phyloP scores from a whole-genome alignment of 192 early-diverging fungal species.

The Linnemannia exigua region DNA sequence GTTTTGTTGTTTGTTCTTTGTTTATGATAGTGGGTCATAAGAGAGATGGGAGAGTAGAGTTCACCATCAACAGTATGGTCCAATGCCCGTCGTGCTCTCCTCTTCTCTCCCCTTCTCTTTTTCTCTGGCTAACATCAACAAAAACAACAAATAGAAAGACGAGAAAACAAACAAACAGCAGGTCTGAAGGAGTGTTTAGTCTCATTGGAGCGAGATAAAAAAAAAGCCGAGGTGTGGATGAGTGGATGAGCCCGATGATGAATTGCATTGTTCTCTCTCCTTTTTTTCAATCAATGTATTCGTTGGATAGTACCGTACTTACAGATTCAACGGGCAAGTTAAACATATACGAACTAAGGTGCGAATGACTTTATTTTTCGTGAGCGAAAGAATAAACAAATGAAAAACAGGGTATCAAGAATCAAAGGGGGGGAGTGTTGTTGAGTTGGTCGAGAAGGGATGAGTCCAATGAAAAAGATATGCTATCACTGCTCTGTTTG shows the following conservation, averaged over 20 bases:
- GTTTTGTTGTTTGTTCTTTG: background rate
- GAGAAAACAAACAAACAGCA: background rate
- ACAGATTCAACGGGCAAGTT: background rate
- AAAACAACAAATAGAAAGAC: constrained; percentile 4
- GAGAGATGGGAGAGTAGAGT: too few relatives aligned
- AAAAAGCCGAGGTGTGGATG: background rate
- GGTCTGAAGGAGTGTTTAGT: background rate
- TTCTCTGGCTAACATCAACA: background rate
- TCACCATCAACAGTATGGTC: too few relatives aligned
- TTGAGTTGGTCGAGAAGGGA: background rate
- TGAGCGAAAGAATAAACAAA: too few relatives aligned
- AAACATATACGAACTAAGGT: background rate
- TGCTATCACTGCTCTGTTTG: background rate
- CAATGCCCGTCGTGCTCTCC: background rate
- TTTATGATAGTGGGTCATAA: background rate
- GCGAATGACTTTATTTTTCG: background rate
- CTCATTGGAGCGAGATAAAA: background rate
- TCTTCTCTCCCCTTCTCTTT: too few relatives aligned
- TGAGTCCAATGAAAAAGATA: background rate
- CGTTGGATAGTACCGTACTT: background rate
- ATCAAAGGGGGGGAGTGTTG: background rate
- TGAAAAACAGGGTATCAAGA: too few relatives aligned
- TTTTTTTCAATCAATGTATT: background rate
- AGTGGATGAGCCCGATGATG: background rate
- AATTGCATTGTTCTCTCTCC: background rate